These are phyloP conservation scores for Phytophthora nicotianae DNA, from an alignment of 352 stramenopile genomes.

Conservation along the genomic window DNA sequence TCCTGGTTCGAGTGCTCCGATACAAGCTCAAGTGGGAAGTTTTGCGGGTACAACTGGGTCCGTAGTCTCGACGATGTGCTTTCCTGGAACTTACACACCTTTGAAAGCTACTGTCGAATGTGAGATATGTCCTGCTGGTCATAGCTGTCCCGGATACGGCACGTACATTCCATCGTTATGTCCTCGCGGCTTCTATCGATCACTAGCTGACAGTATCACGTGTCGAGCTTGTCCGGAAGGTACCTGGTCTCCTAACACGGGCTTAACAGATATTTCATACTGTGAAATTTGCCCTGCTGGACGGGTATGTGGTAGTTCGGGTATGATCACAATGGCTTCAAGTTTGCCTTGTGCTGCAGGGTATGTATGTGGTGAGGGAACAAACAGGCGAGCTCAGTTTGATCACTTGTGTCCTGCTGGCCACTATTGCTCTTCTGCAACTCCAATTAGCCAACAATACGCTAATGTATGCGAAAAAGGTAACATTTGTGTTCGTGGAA, in stretches of 20 bases:
- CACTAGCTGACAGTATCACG: slow-evolving; percentile 94
- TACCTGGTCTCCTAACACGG: slow-evolving; percentile 93
- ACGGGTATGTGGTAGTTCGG: slow-evolving; percentile 90
- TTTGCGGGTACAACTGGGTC: slow-evolving; percentile 89
- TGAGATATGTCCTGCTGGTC: slow-evolving; percentile 93
- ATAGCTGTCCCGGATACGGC: slow-evolving; percentile 94
- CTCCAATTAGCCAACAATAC: slow-evolving; percentile 88
- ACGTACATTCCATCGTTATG: slow-evolving; percentile 97
- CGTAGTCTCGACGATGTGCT: slow-evolving; percentile 95
- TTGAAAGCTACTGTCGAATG: slow-evolving; percentile 90
- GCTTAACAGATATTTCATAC: slow-evolving; percentile 93
- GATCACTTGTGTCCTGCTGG: slow-evolving; percentile 92
- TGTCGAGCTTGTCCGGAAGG: slow-evolving; percentile 94
- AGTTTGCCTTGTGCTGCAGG: slow-evolving; percentile 92
- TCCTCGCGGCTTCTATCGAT: slow-evolving; percentile 92
- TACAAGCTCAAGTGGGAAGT: slow-evolving; percentile 91
- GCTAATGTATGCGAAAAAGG: slow-evolving; percentile 82
- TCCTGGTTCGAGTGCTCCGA: slow-evolving; percentile 85
- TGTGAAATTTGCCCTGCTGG: slow-evolving; percentile 96
- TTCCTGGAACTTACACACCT: slow-evolving; percentile 96
- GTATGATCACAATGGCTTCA: slow-evolving; percentile 85
- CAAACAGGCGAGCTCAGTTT: slow-evolving; percentile 91
- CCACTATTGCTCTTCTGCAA: slow-evolving; percentile 89
- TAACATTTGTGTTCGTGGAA: slow-evolving; percentile 92
- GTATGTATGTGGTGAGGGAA: slow-evolving; percentile 94